A percentile compares a stretch with the other conserved stretches of the same genome.
These are phyloP conservation scores for Irineochytrium annulatum DNA, from an alignment of 192 early-diverging fungal species.

Conservation along the genomic window DNA sequence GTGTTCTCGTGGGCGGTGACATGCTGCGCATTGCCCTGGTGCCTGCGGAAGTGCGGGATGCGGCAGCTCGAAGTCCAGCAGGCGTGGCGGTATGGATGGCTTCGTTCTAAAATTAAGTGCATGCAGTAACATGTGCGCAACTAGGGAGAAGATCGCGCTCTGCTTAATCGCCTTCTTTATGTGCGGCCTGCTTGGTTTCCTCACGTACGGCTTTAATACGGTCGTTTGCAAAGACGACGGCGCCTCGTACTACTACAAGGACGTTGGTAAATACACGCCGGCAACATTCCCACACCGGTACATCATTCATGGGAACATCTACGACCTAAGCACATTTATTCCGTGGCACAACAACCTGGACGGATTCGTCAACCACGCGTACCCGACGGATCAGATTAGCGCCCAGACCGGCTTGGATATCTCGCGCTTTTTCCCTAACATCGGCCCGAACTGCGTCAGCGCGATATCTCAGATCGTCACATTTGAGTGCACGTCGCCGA, in stretches of 20 bases:
- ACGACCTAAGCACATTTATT: conserved; percentile 23
- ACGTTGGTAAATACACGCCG: background rate
- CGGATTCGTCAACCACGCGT: conserved; percentile 1
- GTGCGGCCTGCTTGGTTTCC: conserved; percentile 48
- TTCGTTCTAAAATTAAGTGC: too few relatives aligned
- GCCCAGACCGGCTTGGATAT: conserved; percentile 27
- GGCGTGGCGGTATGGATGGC: too few relatives aligned
- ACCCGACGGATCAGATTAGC: background rate
- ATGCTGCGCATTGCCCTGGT: background rate
- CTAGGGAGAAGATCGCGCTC: conserved; percentile 69
- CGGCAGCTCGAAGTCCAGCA: background rate
- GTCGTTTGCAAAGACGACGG: conserved; percentile 14
- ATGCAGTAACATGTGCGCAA: too few relatives aligned
- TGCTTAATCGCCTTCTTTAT: conserved; percentile 79
- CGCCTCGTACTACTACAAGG: background rate
- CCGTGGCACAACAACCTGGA: conserved; percentile 17
- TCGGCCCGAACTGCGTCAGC: background rate
- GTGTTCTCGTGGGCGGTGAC: background rate
- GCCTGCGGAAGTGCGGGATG: background rate
- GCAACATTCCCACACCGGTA: conserved; percentile 8
- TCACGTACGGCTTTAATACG: conserved; percentile 43
- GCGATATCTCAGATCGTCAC: background rate
- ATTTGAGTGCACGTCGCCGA: conserved; percentile 13
- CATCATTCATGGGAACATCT: conserved; percentile 34
- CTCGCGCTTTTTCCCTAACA: conserved; percentile 21